Conservation (phyloP, 2,329 filamentous ascomycete genomes). For the Colletotrichum scovillei region DNA sequence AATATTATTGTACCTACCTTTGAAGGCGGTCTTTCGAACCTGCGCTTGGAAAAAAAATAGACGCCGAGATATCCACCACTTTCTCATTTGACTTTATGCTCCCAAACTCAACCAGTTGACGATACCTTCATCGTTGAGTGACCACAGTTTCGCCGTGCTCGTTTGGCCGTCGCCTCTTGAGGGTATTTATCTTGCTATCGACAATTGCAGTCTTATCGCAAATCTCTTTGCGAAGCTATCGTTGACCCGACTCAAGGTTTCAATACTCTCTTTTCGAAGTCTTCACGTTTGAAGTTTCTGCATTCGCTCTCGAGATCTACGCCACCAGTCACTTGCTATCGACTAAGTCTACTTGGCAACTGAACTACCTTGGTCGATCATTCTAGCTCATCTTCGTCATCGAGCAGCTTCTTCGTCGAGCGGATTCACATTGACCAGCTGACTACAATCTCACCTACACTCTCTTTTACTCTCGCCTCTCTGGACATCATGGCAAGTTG, state of each 20-base stretch:
- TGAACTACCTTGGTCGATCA: neutral
- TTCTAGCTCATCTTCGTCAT: neutral
- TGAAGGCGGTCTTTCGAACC: neutral
- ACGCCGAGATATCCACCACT: neutral
- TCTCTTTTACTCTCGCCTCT: neutral
- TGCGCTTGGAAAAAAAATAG: neutral
- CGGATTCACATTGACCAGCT: neutral
- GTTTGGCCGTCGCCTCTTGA: neutral
- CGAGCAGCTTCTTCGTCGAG: neutral
- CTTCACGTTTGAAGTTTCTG: neutral
- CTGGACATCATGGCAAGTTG: neutral
- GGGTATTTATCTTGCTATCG: neutral
- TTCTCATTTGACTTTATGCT: neutral
- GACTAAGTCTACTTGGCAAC: neutral
- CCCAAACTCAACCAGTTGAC: neutral
- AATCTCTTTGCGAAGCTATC: neutral
- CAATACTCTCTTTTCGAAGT: neutral
- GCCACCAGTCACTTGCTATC: neutral
- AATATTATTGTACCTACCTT: neutral
- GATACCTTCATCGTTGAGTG: neutral
- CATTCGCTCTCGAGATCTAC: neutral
- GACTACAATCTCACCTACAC: neutral
- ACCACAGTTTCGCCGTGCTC: neutral
- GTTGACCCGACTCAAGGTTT: neutral
- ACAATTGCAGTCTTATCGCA: neutral